Conservation (phyloP, 192 early-diverging fungal species). For the Coemansia sp. region DNA sequence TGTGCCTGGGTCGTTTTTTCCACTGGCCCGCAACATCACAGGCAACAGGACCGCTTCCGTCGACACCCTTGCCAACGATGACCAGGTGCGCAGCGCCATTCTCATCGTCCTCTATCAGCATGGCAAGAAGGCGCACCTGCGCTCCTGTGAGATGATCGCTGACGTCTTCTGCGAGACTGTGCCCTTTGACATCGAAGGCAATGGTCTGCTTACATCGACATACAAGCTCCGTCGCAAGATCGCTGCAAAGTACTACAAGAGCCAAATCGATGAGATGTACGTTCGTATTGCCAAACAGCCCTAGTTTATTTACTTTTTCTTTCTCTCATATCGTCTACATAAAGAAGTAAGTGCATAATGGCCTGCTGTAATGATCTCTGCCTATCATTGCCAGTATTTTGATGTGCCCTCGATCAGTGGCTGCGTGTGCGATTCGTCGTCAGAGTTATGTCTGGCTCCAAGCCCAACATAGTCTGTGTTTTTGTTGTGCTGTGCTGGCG, state of each 20-base stretch:
- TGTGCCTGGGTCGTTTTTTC: slow-evolving; percentile 59
- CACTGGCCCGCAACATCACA: slow-evolving; percentile 58
- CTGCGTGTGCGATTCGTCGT: slow-evolving; percentile 9
- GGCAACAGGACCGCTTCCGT: slow-evolving; percentile 20
- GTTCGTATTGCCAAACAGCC: not conserved
- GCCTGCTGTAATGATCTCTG: not conserved
- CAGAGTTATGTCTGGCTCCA: not conserved
- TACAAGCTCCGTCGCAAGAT: slow-evolving; percentile 84
- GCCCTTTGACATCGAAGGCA: slow-evolving; percentile 73
- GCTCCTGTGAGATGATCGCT: slow-evolving; percentile 81
- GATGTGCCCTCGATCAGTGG: slow-evolving; percentile 44
- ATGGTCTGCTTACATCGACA: slow-evolving; percentile 82
- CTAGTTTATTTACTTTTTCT: not conserved
- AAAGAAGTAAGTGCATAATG: not conserved
- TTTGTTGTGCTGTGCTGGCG: not conserved
- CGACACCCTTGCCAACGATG: slow-evolving; percentile 43
- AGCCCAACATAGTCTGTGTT: no score
- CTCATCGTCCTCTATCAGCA: slow-evolving; percentile 60
- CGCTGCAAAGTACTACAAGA: slow-evolving; percentile 61
- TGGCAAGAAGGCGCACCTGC: slow-evolving; percentile 68
- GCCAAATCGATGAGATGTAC: slow-evolving; percentile 72
- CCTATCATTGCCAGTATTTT: slow-evolving; percentile 39
- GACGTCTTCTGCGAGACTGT: slow-evolving; percentile 65
- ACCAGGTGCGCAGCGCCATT: slow-evolving; percentile 58
- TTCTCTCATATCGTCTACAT: not conserved